Percentiles rank a stretch among this genome's conserved stretches.
Evolutionary conservation across 768 basidiomycete genomes (phyloP).

Genomic region (Mycena capillaripes): DNA sequence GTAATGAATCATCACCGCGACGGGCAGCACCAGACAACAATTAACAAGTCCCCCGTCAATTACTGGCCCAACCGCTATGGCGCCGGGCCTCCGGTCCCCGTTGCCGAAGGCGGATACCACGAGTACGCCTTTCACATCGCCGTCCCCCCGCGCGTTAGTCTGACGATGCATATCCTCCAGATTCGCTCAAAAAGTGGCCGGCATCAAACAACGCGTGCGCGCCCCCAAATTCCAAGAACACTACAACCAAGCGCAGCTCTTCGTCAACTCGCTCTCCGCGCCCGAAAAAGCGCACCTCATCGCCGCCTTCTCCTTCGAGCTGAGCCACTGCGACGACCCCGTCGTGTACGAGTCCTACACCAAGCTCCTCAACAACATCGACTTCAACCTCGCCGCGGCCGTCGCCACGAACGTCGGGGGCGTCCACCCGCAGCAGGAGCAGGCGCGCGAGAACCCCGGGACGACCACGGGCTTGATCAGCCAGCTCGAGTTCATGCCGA

Average conservation of each 20-base stretch:
- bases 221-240: constrained; percentile 87
- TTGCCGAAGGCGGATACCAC: constrained; percentile 67
- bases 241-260: constrained; percentile 80
- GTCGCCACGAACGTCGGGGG: constrained; percentile 79
- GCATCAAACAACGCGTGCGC: constrained; percentile 71
- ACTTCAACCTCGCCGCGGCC: constrained; percentile 76
- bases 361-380: constrained; percentile 77
- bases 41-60: constrained; percentile 72
- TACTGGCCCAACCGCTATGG: constrained; percentile 88
- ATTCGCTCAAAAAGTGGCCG: constrained; percentile 62
- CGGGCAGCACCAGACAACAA: constrained; percentile 69
- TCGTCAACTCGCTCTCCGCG: constrained; percentile 83
- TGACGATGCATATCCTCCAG: constrained; percentile 43
- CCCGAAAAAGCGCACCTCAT: constrained; percentile 82
- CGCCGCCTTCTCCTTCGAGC: constrained; percentile 83
- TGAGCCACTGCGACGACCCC: constrained; percentile 86
- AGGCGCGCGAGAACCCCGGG: neutral
- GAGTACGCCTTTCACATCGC: constrained; percentile 55
- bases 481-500: constrained; percentile 67
- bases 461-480: neutral
- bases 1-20: constrained; percentile 46
- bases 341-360: constrained; percentile 79
- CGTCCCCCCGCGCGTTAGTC: neutral
- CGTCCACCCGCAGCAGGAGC: neutral
- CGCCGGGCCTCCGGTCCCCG: constrained; percentile 61